Conservation (phyloP, 1,284 basidiomycete genomes). For the Leccinum fuscescens region DNA sequence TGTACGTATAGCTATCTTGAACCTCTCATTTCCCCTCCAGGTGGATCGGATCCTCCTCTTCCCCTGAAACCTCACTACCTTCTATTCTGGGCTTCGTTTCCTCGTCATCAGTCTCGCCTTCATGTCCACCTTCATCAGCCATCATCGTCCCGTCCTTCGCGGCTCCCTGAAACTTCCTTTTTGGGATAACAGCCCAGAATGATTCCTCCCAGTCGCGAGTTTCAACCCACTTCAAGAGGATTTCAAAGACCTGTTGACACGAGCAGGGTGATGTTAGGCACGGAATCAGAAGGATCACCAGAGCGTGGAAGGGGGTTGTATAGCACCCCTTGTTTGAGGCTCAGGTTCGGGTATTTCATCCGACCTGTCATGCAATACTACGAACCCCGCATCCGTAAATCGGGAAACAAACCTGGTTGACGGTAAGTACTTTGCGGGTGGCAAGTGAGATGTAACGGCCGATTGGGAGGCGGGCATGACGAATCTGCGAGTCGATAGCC, state of each 20-base stretch:
- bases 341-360: constrained; percentile 1
- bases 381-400: neutral
- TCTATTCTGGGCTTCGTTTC: neutral
- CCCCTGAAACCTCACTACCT: neutral
- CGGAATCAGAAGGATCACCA: constrained; percentile 1
- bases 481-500: constrained; percentile 71
- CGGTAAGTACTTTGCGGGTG: constrained; percentile 94
- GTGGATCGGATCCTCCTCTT: neutral
- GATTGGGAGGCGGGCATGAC: constrained; percentile 90
- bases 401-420: constrained; percentile 69
- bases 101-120: neutral
- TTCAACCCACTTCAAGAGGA: constrained; percentile 87
- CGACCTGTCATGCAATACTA: neutral
- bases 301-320: neutral
- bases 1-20: no score
- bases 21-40: neutral
- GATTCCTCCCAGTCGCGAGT: constrained; percentile 81
- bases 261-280: constrained; percentile 13
- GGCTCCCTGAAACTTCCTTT: constrained; percentile 70
- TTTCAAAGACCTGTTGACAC: constrained; percentile 70
- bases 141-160: neutral
- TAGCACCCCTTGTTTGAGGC: neutral
- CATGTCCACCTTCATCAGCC: neutral
- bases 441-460: constrained; percentile 82
- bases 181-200: constrained; percentile 83